Percentiles rank a stretch among this genome's conserved stretches.
phyloP scores from a whole-genome alignment of 2,329 filamentous ascomycete genomes.

The Calonectria pteridis region DNA sequence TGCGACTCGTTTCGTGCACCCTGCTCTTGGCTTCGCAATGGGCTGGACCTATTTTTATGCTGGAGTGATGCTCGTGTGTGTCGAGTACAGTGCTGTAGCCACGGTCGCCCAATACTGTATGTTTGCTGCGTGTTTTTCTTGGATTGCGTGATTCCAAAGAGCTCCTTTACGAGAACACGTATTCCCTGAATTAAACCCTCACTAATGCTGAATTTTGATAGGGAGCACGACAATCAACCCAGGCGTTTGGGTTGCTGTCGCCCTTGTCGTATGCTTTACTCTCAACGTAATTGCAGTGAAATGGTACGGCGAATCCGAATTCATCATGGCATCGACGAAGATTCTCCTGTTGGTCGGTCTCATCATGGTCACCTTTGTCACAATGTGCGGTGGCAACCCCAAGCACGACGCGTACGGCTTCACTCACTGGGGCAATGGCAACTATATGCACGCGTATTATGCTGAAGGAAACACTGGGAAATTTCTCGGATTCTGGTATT shows the following conservation, averaged over 20 bases:
- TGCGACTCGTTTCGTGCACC: constrained; percentile 64
- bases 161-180: background rate
- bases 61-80: constrained; percentile 55
- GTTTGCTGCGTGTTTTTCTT: background rate
- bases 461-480: constrained; percentile 64
- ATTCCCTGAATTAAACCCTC: background rate
- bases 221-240: constrained; percentile 47
- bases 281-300: constrained; percentile 59
- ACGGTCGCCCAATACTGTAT: constrained; percentile 58
- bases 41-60: constrained; percentile 61
- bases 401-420: constrained; percentile 70
- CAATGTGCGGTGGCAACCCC: constrained; percentile 77
- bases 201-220: background rate
- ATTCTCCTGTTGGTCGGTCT: constrained; percentile 62
- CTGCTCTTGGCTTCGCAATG: constrained; percentile 65
- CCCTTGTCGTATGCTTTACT: constrained; percentile 56
- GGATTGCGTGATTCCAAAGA: background rate
- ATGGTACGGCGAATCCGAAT: constrained; percentile 55
- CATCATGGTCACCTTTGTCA: constrained; percentile 72
- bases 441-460: constrained; percentile 47
- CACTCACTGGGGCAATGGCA: constrained; percentile 58
- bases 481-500: constrained; percentile 66
- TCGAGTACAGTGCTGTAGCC: constrained; percentile 55
- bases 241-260: constrained; percentile 60
- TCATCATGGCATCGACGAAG: constrained; percentile 66